phyloP scores from a whole-genome alignment of 257 asterid genomes.

The Solanum bulbocastanum region DNA sequence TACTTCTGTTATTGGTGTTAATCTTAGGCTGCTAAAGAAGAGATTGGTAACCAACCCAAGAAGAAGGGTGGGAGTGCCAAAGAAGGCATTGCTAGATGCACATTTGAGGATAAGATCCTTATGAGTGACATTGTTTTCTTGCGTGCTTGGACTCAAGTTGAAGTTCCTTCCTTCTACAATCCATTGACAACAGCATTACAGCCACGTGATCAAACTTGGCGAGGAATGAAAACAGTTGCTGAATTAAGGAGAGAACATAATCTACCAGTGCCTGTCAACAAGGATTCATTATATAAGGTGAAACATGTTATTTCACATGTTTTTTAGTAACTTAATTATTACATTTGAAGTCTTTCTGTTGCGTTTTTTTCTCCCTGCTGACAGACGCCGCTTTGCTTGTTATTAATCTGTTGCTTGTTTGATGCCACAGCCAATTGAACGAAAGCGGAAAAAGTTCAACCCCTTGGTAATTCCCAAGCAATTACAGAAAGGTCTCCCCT shows the following conservation, averaged over 20 bases:
- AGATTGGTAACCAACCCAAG: constrained; percentile 56
- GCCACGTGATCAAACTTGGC: constrained; percentile 76
- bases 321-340: neutral
- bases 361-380: neutral
- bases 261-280: constrained; percentile 67
- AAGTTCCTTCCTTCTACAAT: constrained; percentile 74
- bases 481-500: constrained; percentile 65
- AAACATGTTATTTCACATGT: neutral
- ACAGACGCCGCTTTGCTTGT: neutral
- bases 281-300: constrained; percentile 85
- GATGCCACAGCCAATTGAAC: constrained; percentile 58
- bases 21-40: constrained; percentile 81
- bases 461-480: constrained; percentile 73
- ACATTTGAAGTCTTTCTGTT: neutral
- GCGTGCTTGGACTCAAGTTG: constrained; percentile 98
- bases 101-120: constrained; percentile 87
- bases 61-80: constrained; percentile 71
- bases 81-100: constrained; percentile 95
- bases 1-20: neutral
- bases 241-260: constrained; percentile 74
- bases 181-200: constrained; percentile 90
- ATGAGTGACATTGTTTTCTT: constrained; percentile 88
- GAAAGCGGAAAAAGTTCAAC: constrained; percentile 78
- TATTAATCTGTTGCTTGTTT: neutral
- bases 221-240: constrained; percentile 87